Conservation (phyloP, 1,139 yeast species). For the Pichia sp. region DNA sequence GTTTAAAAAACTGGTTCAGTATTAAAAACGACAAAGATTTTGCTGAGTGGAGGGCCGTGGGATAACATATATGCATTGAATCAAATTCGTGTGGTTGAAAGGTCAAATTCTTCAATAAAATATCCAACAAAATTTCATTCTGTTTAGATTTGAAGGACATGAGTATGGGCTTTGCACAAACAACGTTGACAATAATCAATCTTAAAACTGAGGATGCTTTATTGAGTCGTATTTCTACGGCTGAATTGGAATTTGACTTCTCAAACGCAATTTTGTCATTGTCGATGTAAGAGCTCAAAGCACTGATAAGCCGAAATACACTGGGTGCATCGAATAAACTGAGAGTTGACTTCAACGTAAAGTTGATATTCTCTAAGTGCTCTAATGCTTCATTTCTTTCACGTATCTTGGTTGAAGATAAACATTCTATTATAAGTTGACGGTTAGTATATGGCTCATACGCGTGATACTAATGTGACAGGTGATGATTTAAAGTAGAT, state of each 20-base stretch:
- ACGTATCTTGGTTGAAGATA: slow-evolving; percentile 40
- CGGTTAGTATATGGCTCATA: no score
- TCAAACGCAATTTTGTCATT: slow-evolving; percentile 33
- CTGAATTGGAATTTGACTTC: slow-evolving; percentile 22
- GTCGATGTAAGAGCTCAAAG: slow-evolving; percentile 34
- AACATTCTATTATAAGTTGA: slow-evolving; percentile 16
- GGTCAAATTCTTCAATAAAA: slow-evolving; percentile 19
- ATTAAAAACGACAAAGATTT: slow-evolving; percentile 27
- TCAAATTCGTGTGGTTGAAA: no score
- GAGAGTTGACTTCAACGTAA: slow-evolving; percentile 15
- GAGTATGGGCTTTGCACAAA: slow-evolving; percentile 9
- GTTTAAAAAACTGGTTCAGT: slow-evolving; percentile 29
- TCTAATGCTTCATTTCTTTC: slow-evolving; percentile 46
- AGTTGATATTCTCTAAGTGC: slow-evolving; percentile 30
- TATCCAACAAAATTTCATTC: slow-evolving; percentile 25
- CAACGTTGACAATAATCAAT: slow-evolving; percentile 25
- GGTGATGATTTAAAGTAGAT: no score
- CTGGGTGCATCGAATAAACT: slow-evolving; percentile 15
- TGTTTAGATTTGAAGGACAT: slow-evolving; percentile 27
- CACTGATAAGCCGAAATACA: slow-evolving; percentile 26
- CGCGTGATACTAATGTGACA: no score
- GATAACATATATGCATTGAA: no score
- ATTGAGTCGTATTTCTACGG: slow-evolving; percentile 35
- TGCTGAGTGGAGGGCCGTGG: no score
- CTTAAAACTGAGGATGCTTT: slow-evolving; percentile 34